phyloP scores from a whole-genome alignment of 306 rosid genomes.

The Acacia acuminata region DNA sequence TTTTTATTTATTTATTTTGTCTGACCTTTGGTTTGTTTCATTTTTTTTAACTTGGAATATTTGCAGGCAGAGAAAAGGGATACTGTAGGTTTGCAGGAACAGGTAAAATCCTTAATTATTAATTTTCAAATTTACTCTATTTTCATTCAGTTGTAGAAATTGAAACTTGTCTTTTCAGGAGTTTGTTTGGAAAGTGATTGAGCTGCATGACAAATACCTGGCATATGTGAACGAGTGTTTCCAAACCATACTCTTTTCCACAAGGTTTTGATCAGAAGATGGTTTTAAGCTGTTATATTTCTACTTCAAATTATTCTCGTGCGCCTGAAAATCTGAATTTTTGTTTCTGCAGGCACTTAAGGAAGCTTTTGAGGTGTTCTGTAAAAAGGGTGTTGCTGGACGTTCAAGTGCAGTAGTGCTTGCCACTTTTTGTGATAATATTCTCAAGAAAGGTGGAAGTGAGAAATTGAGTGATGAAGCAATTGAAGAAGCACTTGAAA shows the following conservation, averaged over 20 bases:
- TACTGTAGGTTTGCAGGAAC: conserved; percentile 76
- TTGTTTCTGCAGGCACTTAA: conserved; percentile 34
- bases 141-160: not conserved
- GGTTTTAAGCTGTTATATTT: conserved; percentile 9
- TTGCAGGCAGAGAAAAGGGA: conserved; percentile 82
- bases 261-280: conserved; percentile 43
- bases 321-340: conserved; percentile 20
- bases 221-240: no score
- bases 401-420: no score
- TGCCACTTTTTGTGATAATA: no score
- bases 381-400: no score
- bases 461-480: no score
- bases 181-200: no score
- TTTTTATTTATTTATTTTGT: not conserved
- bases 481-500: no score
- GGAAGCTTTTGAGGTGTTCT: no score
- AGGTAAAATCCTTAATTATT: conserved; percentile 36
- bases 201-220: no score
- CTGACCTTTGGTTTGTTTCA: conserved; percentile 31
- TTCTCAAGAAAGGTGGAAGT: no score
- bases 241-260: no score
- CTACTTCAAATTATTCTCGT: not conserved
- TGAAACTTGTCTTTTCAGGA: conserved; percentile 57
- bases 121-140: not conserved
- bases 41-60: conserved; percentile 14